Percentiles rank a stretch among this genome's conserved stretches.
phyloP scores from a whole-genome alignment of 768 basidiomycete genomes.

The Kwoniella sp. region DNA sequence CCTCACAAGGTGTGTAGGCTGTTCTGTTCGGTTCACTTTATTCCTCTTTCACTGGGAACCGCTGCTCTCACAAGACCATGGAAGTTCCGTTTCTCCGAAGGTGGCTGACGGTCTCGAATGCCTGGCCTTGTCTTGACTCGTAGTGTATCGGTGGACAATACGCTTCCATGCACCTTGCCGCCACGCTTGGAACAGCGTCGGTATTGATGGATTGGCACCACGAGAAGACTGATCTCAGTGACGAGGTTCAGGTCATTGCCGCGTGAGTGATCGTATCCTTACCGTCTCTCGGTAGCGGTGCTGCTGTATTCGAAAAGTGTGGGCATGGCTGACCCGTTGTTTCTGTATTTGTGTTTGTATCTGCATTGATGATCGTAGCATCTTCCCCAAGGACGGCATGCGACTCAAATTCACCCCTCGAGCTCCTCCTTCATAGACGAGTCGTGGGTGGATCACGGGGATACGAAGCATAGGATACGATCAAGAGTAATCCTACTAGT shows the following conservation, averaged over 20 bases:
- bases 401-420: conserved; percentile 75
- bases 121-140: not conserved
- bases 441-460: no score
- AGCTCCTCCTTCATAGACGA: conserved; percentile 40
- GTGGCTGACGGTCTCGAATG: no score
- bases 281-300: no score
- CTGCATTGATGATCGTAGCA: no score
- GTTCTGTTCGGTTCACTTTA: not conserved
- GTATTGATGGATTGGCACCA: conserved; percentile 84
- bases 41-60: not conserved
- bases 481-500: not conserved
- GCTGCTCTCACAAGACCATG: not conserved
- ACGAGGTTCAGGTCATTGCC: conserved; percentile 90
- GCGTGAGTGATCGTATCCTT: no score
- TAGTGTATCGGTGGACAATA: conserved; percentile 89
- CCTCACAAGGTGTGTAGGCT: conserved; percentile 64
- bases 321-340: no score
- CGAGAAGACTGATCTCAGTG: conserved; percentile 72
- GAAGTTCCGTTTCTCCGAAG: no score
- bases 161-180: conserved; percentile 83
- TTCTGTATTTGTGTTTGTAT: not conserved
- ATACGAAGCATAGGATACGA: not conserved
- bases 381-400: conserved; percentile 95
- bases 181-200: conserved; percentile 80
- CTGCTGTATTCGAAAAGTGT: no score